A percentile compares a stretch with the other conserved stretches of the same genome.
phyloP scores from a whole-genome alignment of 495 filamentous ascomycete genomes.

The Hyaloscypha hepaticicola region DNA sequence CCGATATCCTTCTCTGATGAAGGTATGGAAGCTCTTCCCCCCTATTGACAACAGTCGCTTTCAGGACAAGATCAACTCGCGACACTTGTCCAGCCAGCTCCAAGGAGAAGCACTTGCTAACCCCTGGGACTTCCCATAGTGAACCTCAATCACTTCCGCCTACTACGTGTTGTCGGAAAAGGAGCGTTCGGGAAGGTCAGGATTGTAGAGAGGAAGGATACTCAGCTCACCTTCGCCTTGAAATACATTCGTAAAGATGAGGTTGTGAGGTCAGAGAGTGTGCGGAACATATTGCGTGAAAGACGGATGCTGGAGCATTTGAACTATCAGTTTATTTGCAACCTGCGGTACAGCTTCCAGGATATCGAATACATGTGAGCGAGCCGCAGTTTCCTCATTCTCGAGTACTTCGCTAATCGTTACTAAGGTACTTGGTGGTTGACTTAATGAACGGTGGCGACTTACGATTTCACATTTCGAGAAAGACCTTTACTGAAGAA shows the following conservation, averaged over 20 bases:
- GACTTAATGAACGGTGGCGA: conserved; percentile 99
- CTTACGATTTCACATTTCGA: conserved; percentile 94
- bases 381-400: neutral
- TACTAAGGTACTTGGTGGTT: conserved; percentile 90
- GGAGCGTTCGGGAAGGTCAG: conserved; percentile 98
- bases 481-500: conserved; percentile 97
- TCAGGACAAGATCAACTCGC: neutral
- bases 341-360: conserved; percentile 97
- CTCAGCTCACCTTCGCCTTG: conserved; percentile 78
- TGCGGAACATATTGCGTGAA: conserved; percentile 96
- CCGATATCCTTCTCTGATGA: conserved; percentile 89
- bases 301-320: conserved; percentile 96
- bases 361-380: conserved; percentile 96
- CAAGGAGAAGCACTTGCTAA: conserved; percentile 4
- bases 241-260: conserved; percentile 81
- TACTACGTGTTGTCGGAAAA: conserved; percentile 93
- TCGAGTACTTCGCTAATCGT: neutral
- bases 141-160: conserved; percentile 95
- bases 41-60: neutral
- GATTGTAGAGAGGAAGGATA: conserved; percentile 97
- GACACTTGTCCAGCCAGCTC: conserved; percentile 8
- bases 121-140: conserved; percentile 48
- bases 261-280: conserved; percentile 95
- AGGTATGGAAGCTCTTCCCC: conserved; percentile 57
- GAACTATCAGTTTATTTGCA: conserved; percentile 97